These are phyloP conservation scores for Debaryomyces fabryi DNA, from an alignment of 1,139 yeast genomes.

Conservation along the genomic window DNA sequence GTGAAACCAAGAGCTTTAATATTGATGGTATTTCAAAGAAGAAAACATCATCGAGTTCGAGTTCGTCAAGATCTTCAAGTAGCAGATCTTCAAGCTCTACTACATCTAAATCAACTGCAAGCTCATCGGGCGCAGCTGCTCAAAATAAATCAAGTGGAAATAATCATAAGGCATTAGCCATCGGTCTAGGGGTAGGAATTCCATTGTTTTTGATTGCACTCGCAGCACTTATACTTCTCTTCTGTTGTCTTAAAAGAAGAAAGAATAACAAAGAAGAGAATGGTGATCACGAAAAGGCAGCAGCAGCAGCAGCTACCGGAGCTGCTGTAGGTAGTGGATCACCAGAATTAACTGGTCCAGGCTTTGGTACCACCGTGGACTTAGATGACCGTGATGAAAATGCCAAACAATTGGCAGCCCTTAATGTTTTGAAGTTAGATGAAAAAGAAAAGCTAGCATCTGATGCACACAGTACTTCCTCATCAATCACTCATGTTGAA, in stretches of 20 bases:
- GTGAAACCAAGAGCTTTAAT: constrained; percentile 47
- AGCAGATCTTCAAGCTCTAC: constrained; percentile 19
- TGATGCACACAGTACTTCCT: constrained; percentile 31
- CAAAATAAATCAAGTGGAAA: constrained; percentile 16
- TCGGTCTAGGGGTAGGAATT: constrained; percentile 86
- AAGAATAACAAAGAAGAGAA: constrained; percentile 26
- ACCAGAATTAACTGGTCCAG: constrained; percentile 41
- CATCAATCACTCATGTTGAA: constrained; percentile 45
- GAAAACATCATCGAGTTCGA: constrained; percentile 22
- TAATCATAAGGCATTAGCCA: constrained; percentile 57
- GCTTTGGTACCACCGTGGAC: constrained; percentile 34
- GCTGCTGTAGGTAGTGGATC: not conserved
- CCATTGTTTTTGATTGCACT: constrained; percentile 59
- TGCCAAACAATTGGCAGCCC: constrained; percentile 50
- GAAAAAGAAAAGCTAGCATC: constrained; percentile 29
- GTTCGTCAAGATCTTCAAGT: constrained; percentile 22
- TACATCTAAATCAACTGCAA: constrained; percentile 19
- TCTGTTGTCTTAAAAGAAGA: constrained; percentile 60
- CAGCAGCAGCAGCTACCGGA: constrained; percentile 14
- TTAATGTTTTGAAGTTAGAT: constrained; percentile 57
- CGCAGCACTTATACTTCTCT: constrained; percentile 52
- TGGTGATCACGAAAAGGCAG: constrained; percentile 33
- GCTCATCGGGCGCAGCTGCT: constrained; percentile 18
- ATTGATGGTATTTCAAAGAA: constrained; percentile 53
- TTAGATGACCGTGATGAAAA: constrained; percentile 29